phyloP scores from a whole-genome alignment of 2,329 filamentous ascomycete genomes.

The Sporothrix euskadiensis region DNA sequence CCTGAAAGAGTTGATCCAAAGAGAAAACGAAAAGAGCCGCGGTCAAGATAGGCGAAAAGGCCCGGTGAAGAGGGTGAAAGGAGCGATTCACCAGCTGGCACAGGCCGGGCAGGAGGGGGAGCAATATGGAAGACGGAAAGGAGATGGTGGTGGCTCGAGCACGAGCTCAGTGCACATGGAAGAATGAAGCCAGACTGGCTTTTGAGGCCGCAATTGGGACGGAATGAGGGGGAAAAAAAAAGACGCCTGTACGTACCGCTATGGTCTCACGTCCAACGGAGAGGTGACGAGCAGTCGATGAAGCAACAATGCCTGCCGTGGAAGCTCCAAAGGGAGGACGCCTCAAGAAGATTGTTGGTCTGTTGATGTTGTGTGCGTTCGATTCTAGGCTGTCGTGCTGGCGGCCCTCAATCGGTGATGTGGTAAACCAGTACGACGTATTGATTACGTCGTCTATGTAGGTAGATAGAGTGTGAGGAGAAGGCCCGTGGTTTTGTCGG shows the following conservation, averaged over 20 bases:
- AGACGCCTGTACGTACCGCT: neutral
- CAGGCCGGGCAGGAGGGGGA: neutral
- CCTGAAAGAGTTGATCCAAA: neutral
- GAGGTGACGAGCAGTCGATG: neutral
- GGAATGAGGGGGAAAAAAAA: neutral
- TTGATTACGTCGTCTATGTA: no score
- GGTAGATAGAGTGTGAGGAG: neutral
- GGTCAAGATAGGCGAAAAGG: conserved; percentile 12
- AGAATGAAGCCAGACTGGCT: neutral
- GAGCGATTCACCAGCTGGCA: neutral
- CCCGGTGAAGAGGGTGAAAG: neutral
- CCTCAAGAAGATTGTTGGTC: neutral
- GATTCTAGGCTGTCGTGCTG: neutral
- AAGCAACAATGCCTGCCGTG: neutral
- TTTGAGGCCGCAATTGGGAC: neutral
- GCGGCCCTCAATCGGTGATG: neutral
- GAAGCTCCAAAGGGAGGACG: neutral
- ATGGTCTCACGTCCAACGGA: neutral
- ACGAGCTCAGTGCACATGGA: neutral
- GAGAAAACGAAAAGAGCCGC: neutral
- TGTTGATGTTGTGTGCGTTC: neutral
- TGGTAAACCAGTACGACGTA: neutral
- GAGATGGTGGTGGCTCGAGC: conserved; percentile 8
- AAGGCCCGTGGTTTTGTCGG: neutral
- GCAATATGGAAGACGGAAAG: conserved; percentile 15